phyloP scores from a whole-genome alignment of 148 eudicot species.

The Rhododendron griersonianum region DNA sequence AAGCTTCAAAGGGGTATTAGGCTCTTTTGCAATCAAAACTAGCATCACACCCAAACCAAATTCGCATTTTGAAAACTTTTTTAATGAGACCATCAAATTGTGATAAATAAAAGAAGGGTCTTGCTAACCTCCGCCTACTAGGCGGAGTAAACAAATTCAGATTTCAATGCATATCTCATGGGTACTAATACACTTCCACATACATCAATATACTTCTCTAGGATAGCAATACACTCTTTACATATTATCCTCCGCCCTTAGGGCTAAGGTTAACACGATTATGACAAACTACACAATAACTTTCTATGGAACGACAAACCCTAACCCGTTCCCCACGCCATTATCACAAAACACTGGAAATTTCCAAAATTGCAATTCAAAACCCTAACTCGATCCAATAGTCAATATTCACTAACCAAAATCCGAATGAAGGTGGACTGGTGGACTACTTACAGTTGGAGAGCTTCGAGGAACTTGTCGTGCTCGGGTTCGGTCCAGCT shows the following conservation, averaged over 20 bases:
- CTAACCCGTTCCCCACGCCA: neutral
- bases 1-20: neutral
- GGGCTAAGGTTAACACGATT: no score
- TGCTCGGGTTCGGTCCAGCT: conserved; percentile 99
- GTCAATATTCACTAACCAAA: neutral
- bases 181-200: no score
- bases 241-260: no score
- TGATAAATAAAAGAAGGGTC: neutral
- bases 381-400: neutral
- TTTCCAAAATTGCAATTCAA: neutral
- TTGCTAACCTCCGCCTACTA: neutral
- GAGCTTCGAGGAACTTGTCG: conserved; percentile 98
- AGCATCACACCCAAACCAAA: neutral
- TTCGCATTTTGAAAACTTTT: neutral
- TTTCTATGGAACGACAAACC: neutral
- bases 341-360: neutral
- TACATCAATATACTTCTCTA: no score
- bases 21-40: neutral
- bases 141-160: neutral
- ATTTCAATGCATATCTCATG: neutral
- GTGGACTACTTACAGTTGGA: conserved; percentile 66
- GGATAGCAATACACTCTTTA: neutral
- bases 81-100: neutral
- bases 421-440: neutral
- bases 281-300: no score